A percentile compares a stretch with the other conserved stretches of the same genome.
Conservation (phyloP, 176 grass and related monocot species). For the Triticum aestivum region IWGSC_CS_RefSeq_v2.1 NC_057801.1:51050572-51051071, state of each 20-base stretch:
- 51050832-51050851: no score
- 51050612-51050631: no score
- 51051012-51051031: background rate
- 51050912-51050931: background rate
- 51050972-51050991: no score
- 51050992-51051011: background rate
- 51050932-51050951: background rate
- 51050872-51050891: no score
- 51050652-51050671: no score
- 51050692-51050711: constrained; percentile 62
- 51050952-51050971: background rate
- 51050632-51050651: no score
- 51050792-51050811: constrained; percentile 76
- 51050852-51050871: no score
- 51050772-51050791: constrained; percentile 71
- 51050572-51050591: no score
- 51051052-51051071: background rate
- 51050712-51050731: constrained; percentile 74
- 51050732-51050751: constrained; percentile 55
- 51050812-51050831: background rate
- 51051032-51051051: background rate
- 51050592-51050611: no score
- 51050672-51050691: constrained; percentile 17
- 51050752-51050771: constrained; percentile 59
- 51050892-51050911: no score